A percentile compares a stretch with the other conserved stretches of the same genome.
Evolutionary conservation across 768 basidiomycete genomes (phyloP).

Genomic region (Termitomyces sp.): DNA sequence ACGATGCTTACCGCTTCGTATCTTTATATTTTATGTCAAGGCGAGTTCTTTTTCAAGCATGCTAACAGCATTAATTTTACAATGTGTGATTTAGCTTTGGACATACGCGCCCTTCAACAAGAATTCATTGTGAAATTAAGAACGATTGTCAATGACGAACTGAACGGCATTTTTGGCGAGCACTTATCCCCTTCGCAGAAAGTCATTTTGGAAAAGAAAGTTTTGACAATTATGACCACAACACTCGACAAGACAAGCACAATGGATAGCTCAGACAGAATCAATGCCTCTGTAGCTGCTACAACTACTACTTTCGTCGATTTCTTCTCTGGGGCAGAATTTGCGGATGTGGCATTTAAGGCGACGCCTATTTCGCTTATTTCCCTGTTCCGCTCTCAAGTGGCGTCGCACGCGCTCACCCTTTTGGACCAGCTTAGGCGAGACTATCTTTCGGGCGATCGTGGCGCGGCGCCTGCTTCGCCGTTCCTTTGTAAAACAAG

Average conservation of each 20-base stretch:
- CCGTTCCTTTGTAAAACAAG: slow-evolving; percentile 57
- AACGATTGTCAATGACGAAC: slow-evolving; percentile 42
- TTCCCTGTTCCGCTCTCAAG: slow-evolving; percentile 42
- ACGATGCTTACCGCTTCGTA: slow-evolving; percentile 65
- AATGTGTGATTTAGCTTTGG: slow-evolving; percentile 43
- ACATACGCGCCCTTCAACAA: slow-evolving; percentile 66
- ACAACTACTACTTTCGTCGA: slow-evolving; percentile 43
- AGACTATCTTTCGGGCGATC: slow-evolving; percentile 51
- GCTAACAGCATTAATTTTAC: neutral
- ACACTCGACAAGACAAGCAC: slow-evolving; percentile 60
- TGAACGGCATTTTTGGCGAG: slow-evolving; percentile 38
- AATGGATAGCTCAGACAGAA: slow-evolving; percentile 66
- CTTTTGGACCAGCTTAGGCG: slow-evolving; percentile 43
- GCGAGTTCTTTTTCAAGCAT: slow-evolving; percentile 15
- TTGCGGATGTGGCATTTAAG: slow-evolving; percentile 15
- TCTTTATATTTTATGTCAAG: slow-evolving; percentile 68
- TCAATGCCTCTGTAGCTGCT: slow-evolving; percentile 57
- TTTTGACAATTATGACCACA: slow-evolving; percentile 38
- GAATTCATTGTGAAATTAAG: slow-evolving; percentile 49
- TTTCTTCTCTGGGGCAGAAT: slow-evolving; percentile 37
- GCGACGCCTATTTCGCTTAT: slow-evolving; percentile 26
- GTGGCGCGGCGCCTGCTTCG: slow-evolving; percentile 60
- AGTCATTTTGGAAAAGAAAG: slow-evolving; percentile 22
- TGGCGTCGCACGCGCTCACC: slow-evolving; percentile 40
- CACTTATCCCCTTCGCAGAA: slow-evolving; percentile 25